These are phyloP conservation scores for Trichoderma erinaceum DNA, from an alignment of 495 filamentous ascomycete species.

Conservation along the genomic window DNA sequence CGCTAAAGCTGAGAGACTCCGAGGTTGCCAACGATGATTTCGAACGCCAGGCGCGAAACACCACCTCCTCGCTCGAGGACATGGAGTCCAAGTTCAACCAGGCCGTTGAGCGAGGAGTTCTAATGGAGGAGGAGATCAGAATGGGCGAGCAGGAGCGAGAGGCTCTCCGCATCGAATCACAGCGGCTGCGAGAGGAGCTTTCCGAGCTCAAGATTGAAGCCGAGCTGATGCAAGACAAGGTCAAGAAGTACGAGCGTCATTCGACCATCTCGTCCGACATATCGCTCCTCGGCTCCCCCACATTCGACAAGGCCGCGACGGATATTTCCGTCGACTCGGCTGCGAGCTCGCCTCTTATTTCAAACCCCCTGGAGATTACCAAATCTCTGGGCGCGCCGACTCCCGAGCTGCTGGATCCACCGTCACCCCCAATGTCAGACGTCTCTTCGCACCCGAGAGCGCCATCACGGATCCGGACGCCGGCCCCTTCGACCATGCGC, in stretches of 20 bases:
- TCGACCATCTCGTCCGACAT: constrained; percentile 47
- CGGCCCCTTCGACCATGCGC: constrained; percentile 31
- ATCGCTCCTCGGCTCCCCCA: constrained; percentile 49
- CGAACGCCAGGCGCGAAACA: constrained; percentile 90
- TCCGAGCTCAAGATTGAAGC: constrained; percentile 90
- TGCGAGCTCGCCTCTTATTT: constrained; percentile 66
- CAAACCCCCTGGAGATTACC: constrained; percentile 57
- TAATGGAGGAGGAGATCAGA: constrained; percentile 92
- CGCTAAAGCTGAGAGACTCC: constrained; percentile 81
- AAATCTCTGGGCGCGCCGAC: constrained; percentile 45
- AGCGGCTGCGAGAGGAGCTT: constrained; percentile 81
- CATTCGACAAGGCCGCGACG: constrained; percentile 28
- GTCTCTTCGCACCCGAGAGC: constrained; percentile 54
- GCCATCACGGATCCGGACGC: constrained; percentile 29
- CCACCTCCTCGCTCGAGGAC: constrained; percentile 90
- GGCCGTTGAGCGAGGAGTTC: constrained; percentile 81
- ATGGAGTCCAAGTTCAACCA: constrained; percentile 95
- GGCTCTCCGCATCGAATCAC: constrained; percentile 74
- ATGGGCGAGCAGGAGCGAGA: constrained; percentile 87
- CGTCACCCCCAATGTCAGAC: constrained; percentile 67
- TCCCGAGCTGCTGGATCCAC: constrained; percentile 45
- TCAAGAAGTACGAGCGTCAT: constrained; percentile 57
- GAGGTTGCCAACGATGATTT: constrained; percentile 98
- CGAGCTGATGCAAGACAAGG: constrained; percentile 89
- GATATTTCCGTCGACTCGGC: constrained; percentile 55